Evolutionary conservation across 345 rosid genomes (phyloP), one percentile per base, ranked within the genome.

Genomic region (Acer saccharum): DNA sequence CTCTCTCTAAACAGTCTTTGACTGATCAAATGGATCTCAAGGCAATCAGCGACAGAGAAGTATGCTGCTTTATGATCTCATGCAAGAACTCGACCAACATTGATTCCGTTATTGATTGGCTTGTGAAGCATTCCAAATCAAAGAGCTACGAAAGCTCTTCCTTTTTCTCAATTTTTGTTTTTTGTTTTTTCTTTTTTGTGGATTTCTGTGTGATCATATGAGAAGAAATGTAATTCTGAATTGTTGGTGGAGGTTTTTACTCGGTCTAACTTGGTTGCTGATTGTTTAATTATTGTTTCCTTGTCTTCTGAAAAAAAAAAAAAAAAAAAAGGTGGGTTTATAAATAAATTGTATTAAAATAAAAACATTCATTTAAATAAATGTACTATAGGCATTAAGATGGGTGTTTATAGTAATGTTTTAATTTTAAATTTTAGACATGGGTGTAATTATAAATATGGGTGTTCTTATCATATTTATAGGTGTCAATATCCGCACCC

Each of bases 81-180:
- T 93, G 98, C 97, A 94, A 90, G 90, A 90, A 94, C 87, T 90
- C 97, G 1, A 88, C 92, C 63, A 94, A 94, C 86, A 90, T 94
- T 23, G 98, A 93, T 72, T 87, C 87, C 0, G 97, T 94, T 67
- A 93, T 94, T 69, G 94, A 94, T 79, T 94, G 98, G 98, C 98
- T 94, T 71, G 87, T 94, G 43, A 94, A 94, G 85, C 98, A 94
- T 77, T 93, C 98, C 7, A 94, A 93, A 80, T 84, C 95, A 46
- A 86, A 85, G 73, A 89, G 80, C 82, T 91, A 75, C 82, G 65
- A 43, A 32, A 14, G 3, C 71, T 14, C 46, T 7, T 9, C 46
- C 6, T 43, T 43, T 9, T 35, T 35, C 39, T 35, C 39, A 32
- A 32, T 0, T 43, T 43, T 43, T 35, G 29, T 71, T 13, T 57